Percentiles rank a stretch among this genome's conserved stretches.
Evolutionary conservation across 208 protist genomes (phyloP).

Genomic region (Wallacemonas sp.): DNA sequence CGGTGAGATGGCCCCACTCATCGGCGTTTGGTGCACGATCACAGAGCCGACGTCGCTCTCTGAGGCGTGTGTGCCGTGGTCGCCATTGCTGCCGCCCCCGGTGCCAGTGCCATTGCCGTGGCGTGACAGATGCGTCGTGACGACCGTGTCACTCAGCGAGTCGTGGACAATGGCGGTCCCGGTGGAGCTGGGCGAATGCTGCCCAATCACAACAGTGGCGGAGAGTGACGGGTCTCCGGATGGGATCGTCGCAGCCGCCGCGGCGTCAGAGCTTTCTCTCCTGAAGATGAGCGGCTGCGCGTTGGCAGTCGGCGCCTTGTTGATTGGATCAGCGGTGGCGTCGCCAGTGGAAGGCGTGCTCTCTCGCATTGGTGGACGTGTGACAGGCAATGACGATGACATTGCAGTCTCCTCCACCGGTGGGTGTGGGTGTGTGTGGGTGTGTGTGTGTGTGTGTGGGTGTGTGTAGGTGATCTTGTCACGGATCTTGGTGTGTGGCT

Average conservation of each 20-base stretch:
- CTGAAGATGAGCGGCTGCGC: no score
- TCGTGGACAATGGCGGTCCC: conserved; percentile 2
- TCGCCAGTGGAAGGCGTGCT: no score
- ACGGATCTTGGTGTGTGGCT: not conserved
- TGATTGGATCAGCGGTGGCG: no score
- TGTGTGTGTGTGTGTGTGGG: not conserved
- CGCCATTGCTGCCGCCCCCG: not conserved
- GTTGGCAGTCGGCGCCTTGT: no score
- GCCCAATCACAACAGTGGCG: conserved; percentile 1
- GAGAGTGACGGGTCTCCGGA: not conserved
- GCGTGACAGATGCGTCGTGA: no score
- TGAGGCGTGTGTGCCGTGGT: not conserved
- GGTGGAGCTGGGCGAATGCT: not conserved
- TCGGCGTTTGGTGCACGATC: conserved; percentile 2
- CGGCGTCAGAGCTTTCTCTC: not conserved
- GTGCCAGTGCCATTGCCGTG: not conserved
- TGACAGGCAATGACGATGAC: no score
- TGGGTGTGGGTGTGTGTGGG: no score
- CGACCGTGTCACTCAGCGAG: not conserved
- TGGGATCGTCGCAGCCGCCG: not conserved
- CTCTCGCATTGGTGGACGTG: no score
- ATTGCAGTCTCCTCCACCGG: no score
- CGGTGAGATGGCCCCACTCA: not conserved
- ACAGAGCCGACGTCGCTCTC: conserved; percentile 4
- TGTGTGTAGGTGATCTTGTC: not conserved